A percentile compares a stretch with the other conserved stretches of the same genome.
Evolutionary conservation across 2,329 filamentous ascomycete genomes (phyloP).

Genomic region (Aspergillus glaucus): DNA sequence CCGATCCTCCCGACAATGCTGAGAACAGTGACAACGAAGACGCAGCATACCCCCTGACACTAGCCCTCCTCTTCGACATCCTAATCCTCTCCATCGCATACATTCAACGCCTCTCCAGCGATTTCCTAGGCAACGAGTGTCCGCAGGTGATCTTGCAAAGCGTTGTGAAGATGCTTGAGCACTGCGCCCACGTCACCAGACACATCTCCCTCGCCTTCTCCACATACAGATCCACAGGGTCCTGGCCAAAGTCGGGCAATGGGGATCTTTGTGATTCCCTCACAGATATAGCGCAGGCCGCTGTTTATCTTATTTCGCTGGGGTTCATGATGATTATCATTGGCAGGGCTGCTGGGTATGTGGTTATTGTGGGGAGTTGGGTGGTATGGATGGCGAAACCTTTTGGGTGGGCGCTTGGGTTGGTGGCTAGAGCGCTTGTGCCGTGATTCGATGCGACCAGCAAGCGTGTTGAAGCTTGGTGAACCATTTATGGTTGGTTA

Average conservation of each 20-base stretch:
- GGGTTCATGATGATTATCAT: slow-evolving; percentile 26
- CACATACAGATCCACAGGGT: slow-evolving; percentile 26
- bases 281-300: slow-evolving; percentile 26
- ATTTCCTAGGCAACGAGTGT: slow-evolving; percentile 18
- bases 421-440: slow-evolving; percentile 21
- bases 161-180: slow-evolving; percentile 24
- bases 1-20: slow-evolving; percentile 7
- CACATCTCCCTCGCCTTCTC: slow-evolving; percentile 20
- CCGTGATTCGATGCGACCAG: slow-evolving; percentile 8
- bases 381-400: slow-evolving; percentile 31
- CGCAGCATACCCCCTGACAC: slow-evolving; percentile 13
- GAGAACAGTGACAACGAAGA: slow-evolving; percentile 8
- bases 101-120: slow-evolving; percentile 17
- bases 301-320: slow-evolving; percentile 28
- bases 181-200: slow-evolving; percentile 24
- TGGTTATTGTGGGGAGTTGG: slow-evolving; percentile 31
- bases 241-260: slow-evolving; percentile 23
- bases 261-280: slow-evolving; percentile 23
- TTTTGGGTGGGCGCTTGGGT: slow-evolving; percentile 26
- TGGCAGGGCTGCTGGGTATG: slow-evolving; percentile 23
- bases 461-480: no score
- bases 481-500: no score
- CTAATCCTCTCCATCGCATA: slow-evolving; percentile 22
- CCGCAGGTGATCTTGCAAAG: slow-evolving; percentile 18
- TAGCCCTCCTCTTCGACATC: slow-evolving; percentile 26